phyloP scores from a whole-genome alignment of 31 red algal genomes.

The Odonthalia washingtoniensis region DNA sequence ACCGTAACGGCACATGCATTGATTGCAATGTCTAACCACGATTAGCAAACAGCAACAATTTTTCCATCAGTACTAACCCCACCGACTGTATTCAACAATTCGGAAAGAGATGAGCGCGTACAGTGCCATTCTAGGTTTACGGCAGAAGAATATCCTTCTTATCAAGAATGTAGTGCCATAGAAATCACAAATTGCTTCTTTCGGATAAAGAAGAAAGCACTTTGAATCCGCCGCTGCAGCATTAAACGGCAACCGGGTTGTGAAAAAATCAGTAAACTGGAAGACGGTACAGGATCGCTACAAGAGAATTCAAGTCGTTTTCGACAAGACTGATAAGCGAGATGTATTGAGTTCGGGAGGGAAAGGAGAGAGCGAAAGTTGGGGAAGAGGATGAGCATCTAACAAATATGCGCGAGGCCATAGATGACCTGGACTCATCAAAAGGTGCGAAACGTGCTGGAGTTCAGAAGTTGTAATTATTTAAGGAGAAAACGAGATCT shows the following conservation, averaged over 20 bases:
- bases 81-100: not conserved
- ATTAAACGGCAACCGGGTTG: constrained; percentile 5
- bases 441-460: constrained; percentile 25
- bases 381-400: constrained; percentile 42
- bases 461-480: constrained; percentile 1
- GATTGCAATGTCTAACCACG: too few relatives aligned
- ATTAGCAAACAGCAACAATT: too few relatives aligned
- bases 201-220: constrained; percentile 7
- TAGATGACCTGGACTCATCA: not conserved
- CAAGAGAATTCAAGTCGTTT: constrained; percentile 35
- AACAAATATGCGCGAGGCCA: constrained; percentile 37
- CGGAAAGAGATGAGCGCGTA: not conserved
- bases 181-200: not conserved
- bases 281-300: constrained; percentile 45
- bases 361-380: constrained; percentile 36
- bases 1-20: not conserved
- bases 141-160: constrained; percentile 18
- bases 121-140: not conserved
- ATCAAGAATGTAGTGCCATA: not conserved
- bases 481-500: constrained; percentile 3
- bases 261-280: constrained; percentile 11
- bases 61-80: not conserved
- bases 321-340: not conserved
- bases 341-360: constrained; percentile 10
- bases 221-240: constrained; percentile 12